Evolutionary conservation across 352 stramenopile genomes (phyloP).

Genomic region (Globisporangium perplexum): DNA sequence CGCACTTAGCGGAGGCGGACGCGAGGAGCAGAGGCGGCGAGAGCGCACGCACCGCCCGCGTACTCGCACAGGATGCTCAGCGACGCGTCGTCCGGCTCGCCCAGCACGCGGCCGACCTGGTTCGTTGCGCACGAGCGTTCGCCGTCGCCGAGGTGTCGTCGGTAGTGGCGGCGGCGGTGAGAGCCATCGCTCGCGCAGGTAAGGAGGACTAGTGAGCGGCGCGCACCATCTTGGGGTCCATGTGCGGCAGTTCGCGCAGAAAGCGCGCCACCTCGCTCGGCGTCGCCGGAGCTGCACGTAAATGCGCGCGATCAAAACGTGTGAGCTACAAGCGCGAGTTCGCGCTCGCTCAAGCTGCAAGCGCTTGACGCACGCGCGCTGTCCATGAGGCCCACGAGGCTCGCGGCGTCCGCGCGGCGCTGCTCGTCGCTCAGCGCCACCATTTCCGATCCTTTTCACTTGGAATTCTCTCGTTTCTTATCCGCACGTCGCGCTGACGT

Average conservation of each 20-base stretch:
- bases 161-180: too few relatives aligned
- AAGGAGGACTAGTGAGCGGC: too few relatives aligned
- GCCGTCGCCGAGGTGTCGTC: neutral
- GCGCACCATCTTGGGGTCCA: constrained; percentile 58
- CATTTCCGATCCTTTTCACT: too few relatives aligned
- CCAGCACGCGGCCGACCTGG: constrained; percentile 58
- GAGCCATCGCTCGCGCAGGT: too few relatives aligned
- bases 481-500: too few relatives aligned
- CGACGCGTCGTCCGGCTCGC: constrained; percentile 53
- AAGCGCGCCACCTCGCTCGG: constrained; percentile 60
- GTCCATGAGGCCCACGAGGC: constrained; percentile 40
- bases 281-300: constrained; percentile 23
- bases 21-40: neutral
- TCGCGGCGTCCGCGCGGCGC: constrained; percentile 16
- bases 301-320: neutral
- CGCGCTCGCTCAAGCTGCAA: too few relatives aligned
- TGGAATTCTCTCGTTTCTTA: too few relatives aligned
- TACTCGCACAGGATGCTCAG: constrained; percentile 68
- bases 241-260: constrained; percentile 57
- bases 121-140: neutral
- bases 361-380: constrained; percentile 38
- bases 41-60: constrained; percentile 29
- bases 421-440: constrained; percentile 1
- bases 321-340: too few relatives aligned
- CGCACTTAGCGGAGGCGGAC: too few relatives aligned